Evolutionary conservation across 176 grass and related monocot genomes (phyloP).

Genomic region (Lolium perenne): DNA sequence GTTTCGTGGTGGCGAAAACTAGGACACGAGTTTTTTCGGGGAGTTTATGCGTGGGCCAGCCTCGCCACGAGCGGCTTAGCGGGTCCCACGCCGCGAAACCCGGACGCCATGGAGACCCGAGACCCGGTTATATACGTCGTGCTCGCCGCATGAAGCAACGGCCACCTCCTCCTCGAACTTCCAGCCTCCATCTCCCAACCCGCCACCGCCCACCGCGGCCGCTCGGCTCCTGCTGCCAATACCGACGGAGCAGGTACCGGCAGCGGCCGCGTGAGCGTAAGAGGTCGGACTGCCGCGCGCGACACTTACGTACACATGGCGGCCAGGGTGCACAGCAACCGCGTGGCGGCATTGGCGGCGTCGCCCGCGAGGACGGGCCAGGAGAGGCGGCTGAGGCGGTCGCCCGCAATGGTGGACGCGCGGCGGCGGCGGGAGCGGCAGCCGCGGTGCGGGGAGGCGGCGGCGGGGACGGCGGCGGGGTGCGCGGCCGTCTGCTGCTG

Average conservation of each 20-base stretch:
- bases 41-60: neutral
- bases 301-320: neutral
- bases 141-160: slow-evolving; percentile 10
- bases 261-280: neutral
- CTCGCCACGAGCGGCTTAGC: neutral
- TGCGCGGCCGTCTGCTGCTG: slow-evolving; percentile 75
- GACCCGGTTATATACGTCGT: neutral
- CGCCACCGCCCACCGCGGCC: neutral
- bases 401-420: slow-evolving; percentile 23
- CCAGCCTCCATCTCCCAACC: neutral
- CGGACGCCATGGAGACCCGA: neutral
- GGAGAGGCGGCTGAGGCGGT: slow-evolving; percentile 29
- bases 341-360: neutral
- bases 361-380: neutral
- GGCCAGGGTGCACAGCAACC: slow-evolving; percentile 3
- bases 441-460: slow-evolving; percentile 64
- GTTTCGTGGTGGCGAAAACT: neutral
- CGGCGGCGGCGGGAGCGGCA: slow-evolving; percentile 34
- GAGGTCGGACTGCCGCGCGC: neutral
- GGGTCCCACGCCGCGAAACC: slow-evolving; percentile 12
- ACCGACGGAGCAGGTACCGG: neutral
- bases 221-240: neutral
- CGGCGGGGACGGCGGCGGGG: slow-evolving; percentile 72
- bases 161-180: neutral
- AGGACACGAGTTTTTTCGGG: neutral